A percentile compares a stretch with the other conserved stretches of the same genome.
Evolutionary conservation across 306 rosid species (phyloP).

Genomic region (Corylus americana): DNA sequence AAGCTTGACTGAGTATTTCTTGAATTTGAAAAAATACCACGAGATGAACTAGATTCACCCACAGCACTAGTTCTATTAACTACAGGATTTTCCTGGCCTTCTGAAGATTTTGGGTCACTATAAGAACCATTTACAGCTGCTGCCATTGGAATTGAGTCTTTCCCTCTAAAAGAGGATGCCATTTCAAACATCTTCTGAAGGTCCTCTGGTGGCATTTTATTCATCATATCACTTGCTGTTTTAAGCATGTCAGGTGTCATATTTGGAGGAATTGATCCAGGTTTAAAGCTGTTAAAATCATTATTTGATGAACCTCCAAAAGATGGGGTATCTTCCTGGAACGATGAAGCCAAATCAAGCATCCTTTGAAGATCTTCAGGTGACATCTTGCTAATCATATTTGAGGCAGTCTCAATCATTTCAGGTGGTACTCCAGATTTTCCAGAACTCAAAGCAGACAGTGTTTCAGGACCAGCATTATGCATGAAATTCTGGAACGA

Average conservation of each 20-base stretch:
- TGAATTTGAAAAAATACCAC: constrained; percentile 41
- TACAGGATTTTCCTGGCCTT: constrained; percentile 35
- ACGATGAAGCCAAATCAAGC: constrained; percentile 83
- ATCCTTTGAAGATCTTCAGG: constrained; percentile 78
- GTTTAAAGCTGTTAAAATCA: constrained; percentile 40
- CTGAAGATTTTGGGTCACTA: constrained; percentile 36
- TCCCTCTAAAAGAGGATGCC: constrained; percentile 70
- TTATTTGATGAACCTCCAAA: constrained; percentile 38
- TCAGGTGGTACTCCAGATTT: constrained; percentile 70
- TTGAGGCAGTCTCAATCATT: constrained; percentile 78
- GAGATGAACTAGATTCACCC: constrained; percentile 57
- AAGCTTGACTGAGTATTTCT: constrained; percentile 54
- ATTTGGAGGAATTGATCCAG: constrained; percentile 62
- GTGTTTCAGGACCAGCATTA: constrained; percentile 65
- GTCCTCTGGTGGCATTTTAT: constrained; percentile 80
- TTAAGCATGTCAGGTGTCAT: constrained; percentile 84
- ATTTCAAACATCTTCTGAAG: constrained; percentile 87
- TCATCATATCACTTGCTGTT: constrained; percentile 79
- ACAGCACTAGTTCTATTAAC: constrained; percentile 30
- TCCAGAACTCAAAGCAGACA: constrained; percentile 66
- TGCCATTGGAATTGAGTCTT: constrained; percentile 43
- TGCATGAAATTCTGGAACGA: constrained; percentile 82
- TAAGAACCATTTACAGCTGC: constrained; percentile 36
- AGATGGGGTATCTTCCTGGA: constrained; percentile 54
- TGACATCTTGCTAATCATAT: constrained; percentile 81